Conservation (phyloP, 2,329 filamentous ascomycete species). For the Trichoderma asperellum region DNA sequence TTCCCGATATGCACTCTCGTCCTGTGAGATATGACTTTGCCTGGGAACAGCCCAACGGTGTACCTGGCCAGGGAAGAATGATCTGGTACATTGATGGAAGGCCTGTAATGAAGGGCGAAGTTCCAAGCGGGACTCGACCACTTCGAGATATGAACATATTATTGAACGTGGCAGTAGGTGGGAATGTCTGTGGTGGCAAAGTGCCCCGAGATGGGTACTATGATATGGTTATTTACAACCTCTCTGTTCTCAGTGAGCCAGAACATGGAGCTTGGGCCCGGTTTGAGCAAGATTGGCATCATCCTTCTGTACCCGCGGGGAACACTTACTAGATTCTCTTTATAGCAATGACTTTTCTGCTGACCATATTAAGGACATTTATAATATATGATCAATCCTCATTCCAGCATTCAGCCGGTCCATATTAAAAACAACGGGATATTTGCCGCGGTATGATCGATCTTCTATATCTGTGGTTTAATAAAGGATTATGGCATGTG, state of each 20-base stretch:
- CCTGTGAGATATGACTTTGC: conserved; percentile 59
- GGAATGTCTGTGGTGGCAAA: conserved; percentile 59
- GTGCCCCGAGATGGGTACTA: conserved; percentile 57
- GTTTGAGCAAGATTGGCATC: conserved; percentile 57
- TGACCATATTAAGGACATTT: neutral
- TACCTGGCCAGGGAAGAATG: conserved; percentile 51
- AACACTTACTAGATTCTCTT: conserved; percentile 39
- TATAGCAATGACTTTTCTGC: too few species aligned
- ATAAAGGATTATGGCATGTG: neutral
- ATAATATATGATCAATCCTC: neutral
- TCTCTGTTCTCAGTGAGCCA: conserved; percentile 57
- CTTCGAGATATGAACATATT: conserved; percentile 61
- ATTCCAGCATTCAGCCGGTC: neutral
- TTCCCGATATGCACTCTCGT: conserved; percentile 52
- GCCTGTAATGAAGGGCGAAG: conserved; percentile 59
- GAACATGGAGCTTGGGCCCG: conserved; percentile 56
- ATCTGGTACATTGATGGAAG: conserved; percentile 64
- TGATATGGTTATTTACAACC: conserved; percentile 58
- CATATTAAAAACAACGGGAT: neutral
- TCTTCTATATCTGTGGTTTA: neutral
- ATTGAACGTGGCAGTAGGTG: conserved; percentile 66
- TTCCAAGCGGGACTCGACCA: conserved; percentile 56
- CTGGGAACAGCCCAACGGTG: conserved; percentile 54
- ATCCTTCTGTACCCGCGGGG: conserved; percentile 34
- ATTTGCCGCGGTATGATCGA: neutral